Evolutionary conservation across 345 rosid genomes (phyloP).

Genomic region (Gossypium raimondii): DNA sequence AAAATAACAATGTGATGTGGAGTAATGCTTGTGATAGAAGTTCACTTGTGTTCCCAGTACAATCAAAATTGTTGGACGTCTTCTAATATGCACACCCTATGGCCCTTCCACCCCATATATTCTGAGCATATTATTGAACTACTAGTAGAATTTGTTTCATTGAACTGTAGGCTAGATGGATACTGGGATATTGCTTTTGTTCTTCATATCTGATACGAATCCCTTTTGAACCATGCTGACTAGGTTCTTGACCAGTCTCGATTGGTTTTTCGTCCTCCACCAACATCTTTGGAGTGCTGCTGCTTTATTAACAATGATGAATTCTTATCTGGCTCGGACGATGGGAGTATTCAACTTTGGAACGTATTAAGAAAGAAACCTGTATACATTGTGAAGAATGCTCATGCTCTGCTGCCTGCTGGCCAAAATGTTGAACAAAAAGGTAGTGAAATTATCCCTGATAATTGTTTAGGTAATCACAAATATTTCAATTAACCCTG

Average conservation of each 20-base stretch:
- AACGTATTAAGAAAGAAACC: conserved; percentile 68
- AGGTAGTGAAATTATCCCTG: conserved; percentile 24
- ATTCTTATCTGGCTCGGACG: conserved; percentile 91
- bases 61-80: background rate
- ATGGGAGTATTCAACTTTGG: conserved; percentile 90
- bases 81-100: background rate
- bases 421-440: conserved; percentile 23
- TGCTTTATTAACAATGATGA: conserved; percentile 78
- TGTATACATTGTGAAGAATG: conserved; percentile 60
- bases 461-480: conserved; percentile 50
- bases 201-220: conserved; percentile 3
- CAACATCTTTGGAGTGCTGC: conserved; percentile 84
- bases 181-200: background rate
- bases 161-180: background rate
- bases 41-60: background rate
- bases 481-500: background rate
- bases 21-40: background rate
- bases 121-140: background rate
- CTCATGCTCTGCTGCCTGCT: conserved; percentile 44
- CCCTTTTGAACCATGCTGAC: conserved; percentile 13
- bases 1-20: background rate
- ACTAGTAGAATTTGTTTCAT: background rate
- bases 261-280: conserved; percentile 70
- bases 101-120: background rate
- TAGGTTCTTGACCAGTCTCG: conserved; percentile 82